phyloP scores from a whole-genome alignment of 2,329 filamentous ascomycete species.

The Colletotrichum limetticola region DNA sequence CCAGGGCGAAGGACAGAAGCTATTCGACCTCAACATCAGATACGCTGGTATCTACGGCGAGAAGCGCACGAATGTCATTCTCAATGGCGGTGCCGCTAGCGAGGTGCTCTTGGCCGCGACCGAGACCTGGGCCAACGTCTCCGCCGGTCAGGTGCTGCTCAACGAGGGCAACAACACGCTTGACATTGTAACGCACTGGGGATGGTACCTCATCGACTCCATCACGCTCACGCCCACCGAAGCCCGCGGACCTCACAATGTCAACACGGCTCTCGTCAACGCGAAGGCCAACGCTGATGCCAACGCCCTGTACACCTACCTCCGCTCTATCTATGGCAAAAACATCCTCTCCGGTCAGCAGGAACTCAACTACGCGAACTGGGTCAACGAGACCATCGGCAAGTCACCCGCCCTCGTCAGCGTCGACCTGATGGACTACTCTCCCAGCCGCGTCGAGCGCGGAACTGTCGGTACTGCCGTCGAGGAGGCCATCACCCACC shows the following conservation, averaged over 20 bases:
- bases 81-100: conserved; percentile 53
- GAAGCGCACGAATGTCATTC: conserved; percentile 54
- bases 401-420: conserved; percentile 59
- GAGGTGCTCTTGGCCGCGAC: conserved; percentile 54
- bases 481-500: conserved; percentile 57
- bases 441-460: conserved; percentile 54
- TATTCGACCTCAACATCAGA: conserved; percentile 56
- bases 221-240: conserved; percentile 50
- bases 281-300: conserved; percentile 48
- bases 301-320: conserved; percentile 52
- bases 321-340: conserved; percentile 56
- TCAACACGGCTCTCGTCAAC: conserved; percentile 50
- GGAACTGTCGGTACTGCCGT: conserved; percentile 54
- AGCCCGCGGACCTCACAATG: conserved; percentile 50
- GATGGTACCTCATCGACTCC: conserved; percentile 59
- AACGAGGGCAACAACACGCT: conserved; percentile 55
- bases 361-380: conserved; percentile 54
- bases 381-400: conserved; percentile 54
- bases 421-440: conserved; percentile 61
- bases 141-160: conserved; percentile 57
- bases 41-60: conserved; percentile 58
- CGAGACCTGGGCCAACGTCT: conserved; percentile 48
- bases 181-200: conserved; percentile 59
- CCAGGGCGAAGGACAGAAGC: conserved; percentile 42
- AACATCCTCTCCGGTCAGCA: conserved; percentile 61